Conservation (phyloP, 2,329 filamentous ascomycete genomes). For the Seiridium cupressi region DNA sequence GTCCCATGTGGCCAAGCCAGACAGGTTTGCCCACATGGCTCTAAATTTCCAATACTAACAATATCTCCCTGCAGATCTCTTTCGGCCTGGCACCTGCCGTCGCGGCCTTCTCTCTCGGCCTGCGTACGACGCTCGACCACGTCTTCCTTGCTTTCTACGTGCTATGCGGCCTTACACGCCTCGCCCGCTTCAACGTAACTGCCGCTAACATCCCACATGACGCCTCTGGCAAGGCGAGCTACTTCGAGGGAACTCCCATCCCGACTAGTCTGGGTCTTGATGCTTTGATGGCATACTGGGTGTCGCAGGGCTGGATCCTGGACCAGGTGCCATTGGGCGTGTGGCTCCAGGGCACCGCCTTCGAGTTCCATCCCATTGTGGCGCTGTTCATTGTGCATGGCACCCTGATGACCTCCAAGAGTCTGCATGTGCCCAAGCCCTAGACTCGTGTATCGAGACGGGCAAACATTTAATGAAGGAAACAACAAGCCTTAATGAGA, state of each 20-base stretch:
- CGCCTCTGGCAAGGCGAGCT: conserved; percentile 83
- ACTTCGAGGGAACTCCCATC: conserved; percentile 96
- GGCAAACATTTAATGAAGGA: too few relatives aligned
- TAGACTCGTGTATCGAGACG: conserved; percentile 27
- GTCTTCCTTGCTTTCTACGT: conserved; percentile 82
- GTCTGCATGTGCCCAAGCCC: conserved; percentile 90
- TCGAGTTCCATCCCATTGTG: conserved; percentile 84
- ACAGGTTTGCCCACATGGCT: too few relatives aligned
- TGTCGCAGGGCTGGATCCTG: conserved; percentile 75
- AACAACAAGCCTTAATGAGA: too few relatives aligned
- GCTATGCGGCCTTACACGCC: conserved; percentile 86
- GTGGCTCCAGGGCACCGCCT: conserved; percentile 60
- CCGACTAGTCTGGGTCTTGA: conserved; percentile 84
- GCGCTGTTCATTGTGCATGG: conserved; percentile 84
- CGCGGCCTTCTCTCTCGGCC: conserved; percentile 82
- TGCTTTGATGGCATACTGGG: conserved; percentile 85
- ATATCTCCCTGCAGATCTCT: conserved; percentile 64
- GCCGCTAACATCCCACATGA: conserved; percentile 89
- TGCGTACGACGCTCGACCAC: conserved; percentile 83
- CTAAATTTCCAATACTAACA: too few relatives aligned
- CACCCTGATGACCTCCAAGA: conserved; percentile 93
- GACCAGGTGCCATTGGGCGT: conserved; percentile 76
- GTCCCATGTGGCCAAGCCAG: too few relatives aligned
- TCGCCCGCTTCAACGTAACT: conserved; percentile 97
- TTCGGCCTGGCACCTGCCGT: conserved; percentile 90